A percentile compares a stretch with the other conserved stretches of the same genome.
These are phyloP conservation scores for Hawksworthiomyces lignivorus DNA, from an alignment of 2,329 filamentous ascomycete species.

Conservation along the genomic window DNA sequence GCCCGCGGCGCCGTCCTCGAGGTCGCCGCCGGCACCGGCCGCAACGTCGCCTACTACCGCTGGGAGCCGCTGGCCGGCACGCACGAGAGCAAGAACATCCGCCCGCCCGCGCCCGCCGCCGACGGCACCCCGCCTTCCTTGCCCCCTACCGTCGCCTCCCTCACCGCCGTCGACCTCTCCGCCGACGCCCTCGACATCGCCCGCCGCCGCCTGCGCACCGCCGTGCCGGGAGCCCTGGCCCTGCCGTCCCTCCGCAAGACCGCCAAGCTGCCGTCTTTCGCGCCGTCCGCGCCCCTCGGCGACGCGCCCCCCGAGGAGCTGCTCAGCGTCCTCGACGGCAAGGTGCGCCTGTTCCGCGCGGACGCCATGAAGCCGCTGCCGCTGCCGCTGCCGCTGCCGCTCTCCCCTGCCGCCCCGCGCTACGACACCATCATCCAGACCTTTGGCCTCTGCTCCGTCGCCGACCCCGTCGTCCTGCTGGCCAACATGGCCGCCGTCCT, in stretches of 20 bases:
- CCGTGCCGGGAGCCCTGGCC: constrained; percentile 30
- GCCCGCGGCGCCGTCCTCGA: constrained; percentile 53
- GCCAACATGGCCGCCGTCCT: constrained; percentile 44
- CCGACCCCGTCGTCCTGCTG: constrained; percentile 46
- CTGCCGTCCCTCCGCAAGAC: constrained; percentile 29
- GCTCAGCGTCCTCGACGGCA: constrained; percentile 15
- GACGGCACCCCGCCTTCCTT: constrained; percentile 7
- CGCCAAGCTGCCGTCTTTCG: constrained; percentile 15
- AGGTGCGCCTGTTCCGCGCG: constrained; percentile 21
- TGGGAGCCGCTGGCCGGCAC: constrained; percentile 38
- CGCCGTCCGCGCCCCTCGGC: not conserved
- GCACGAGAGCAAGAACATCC: too few species aligned
- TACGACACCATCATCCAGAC: constrained; percentile 60
- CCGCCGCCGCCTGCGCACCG: constrained; percentile 39
- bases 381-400: constrained; percentile 8
- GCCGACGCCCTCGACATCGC: constrained; percentile 53
- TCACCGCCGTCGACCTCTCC: constrained; percentile 56
- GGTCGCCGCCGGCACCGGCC: constrained; percentile 54
- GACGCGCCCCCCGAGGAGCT: constrained; percentile 16
- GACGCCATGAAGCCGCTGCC: constrained; percentile 42
- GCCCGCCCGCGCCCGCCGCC: not conserved
- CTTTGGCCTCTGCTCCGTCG: constrained; percentile 57
- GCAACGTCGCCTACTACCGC: constrained; percentile 52
- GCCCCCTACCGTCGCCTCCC: constrained; percentile 36
- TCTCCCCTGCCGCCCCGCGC: constrained; percentile 8